Percentiles rank a stretch among this genome's conserved stretches.
These are phyloP conservation scores for Rubroboletus pulcherrimus DNA, from an alignment of 768 basidiomycete species.

Conservation along the genomic window DNA sequence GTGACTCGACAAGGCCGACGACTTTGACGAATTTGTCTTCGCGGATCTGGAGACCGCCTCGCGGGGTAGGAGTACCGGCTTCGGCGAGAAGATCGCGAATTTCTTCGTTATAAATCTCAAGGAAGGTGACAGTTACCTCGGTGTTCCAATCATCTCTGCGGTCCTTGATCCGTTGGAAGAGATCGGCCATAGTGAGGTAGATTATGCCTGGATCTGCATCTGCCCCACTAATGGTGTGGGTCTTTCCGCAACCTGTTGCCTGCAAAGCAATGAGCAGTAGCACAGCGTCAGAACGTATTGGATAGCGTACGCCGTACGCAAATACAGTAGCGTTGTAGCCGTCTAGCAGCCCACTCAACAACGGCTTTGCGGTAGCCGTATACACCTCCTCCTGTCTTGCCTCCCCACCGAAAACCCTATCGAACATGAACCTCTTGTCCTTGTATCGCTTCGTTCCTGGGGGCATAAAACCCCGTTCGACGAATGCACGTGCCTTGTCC, in stretches of 20 bases:
- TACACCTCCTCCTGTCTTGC: conserved; percentile 86
- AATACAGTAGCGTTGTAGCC: conserved; percentile 98
- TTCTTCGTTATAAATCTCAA: conserved; percentile 99
- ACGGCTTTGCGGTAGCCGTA: conserved; percentile 77
- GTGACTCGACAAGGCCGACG: conserved; percentile 75
- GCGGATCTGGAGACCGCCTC: conserved; percentile 88
- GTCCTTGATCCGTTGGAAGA: conserved; percentile 91
- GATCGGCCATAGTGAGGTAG: conserved; percentile 94
- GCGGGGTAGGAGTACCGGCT: conserved; percentile 51
- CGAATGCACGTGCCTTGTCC: conserved; percentile 73
- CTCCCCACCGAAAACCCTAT: conserved; percentile 82
- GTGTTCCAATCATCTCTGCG: conserved; percentile 80
- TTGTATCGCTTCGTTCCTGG: conserved; percentile 93
- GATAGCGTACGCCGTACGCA: conserved; percentile 85
- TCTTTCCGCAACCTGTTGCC: conserved; percentile 99
- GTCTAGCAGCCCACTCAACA: conserved; percentile 81
- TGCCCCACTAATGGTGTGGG: conserved; percentile 96
- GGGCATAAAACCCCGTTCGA: conserved; percentile 80
- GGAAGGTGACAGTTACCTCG: conserved; percentile 89
- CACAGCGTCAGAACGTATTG: not conserved
- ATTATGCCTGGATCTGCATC: conserved; percentile 88
- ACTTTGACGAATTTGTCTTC: conserved; percentile 95
- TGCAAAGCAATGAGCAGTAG: conserved; percentile 32
- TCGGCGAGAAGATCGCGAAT: conserved; percentile 93
- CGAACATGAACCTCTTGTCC: conserved; percentile 96